Percentiles rank a stretch among this genome's conserved stretches.
These are phyloP conservation scores for Aquilaria sinensis DNA, from an alignment of 345 rosid species.

Conservation along the genomic window DNA sequence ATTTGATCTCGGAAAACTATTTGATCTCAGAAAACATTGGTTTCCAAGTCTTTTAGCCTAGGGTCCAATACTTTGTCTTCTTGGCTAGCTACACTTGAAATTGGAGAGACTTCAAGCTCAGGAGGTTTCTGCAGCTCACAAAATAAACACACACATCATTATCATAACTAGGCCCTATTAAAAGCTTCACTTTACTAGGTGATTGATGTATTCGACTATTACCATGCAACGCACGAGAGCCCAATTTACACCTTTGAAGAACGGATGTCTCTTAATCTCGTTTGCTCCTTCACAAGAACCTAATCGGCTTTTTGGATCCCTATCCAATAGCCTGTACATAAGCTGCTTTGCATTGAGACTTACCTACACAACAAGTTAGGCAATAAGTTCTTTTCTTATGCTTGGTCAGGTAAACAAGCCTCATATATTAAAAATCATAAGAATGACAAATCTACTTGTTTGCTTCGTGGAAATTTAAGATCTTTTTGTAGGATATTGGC, in stretches of 20 bases:
- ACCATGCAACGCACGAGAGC: slow-evolving; percentile 90
- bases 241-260: slow-evolving; percentile 80
- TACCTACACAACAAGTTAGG: slow-evolving; percentile 33
- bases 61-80: slow-evolving; percentile 49
- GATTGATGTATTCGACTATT: slow-evolving; percentile 2
- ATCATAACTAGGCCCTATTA: background rate
- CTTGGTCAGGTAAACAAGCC: too few relatives aligned
- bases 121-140: slow-evolving; percentile 60
- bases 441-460: slow-evolving; percentile 34
- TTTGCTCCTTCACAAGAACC: slow-evolving; percentile 83
- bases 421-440: background rate
- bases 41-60: slow-evolving; percentile 59
- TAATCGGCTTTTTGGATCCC: slow-evolving; percentile 80
- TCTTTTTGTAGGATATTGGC: slow-evolving; percentile 83
- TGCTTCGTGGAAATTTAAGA: slow-evolving; percentile 69
- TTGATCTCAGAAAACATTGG: slow-evolving; percentile 56
- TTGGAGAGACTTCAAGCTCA: slow-evolving; percentile 60
- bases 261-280: slow-evolving; percentile 76
- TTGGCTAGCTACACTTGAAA: slow-evolving; percentile 31
- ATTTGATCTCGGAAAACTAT: too few relatives aligned
- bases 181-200: background rate
- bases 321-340: slow-evolving; percentile 63
- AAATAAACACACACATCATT: background rate
- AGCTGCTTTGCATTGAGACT: slow-evolving; percentile 75
- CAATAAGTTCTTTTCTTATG: too few relatives aligned